These are phyloP conservation scores for Xylaria sp. DNA, from an alignment of 2,329 filamentous ascomycete species.

Conservation along the genomic window DNA sequence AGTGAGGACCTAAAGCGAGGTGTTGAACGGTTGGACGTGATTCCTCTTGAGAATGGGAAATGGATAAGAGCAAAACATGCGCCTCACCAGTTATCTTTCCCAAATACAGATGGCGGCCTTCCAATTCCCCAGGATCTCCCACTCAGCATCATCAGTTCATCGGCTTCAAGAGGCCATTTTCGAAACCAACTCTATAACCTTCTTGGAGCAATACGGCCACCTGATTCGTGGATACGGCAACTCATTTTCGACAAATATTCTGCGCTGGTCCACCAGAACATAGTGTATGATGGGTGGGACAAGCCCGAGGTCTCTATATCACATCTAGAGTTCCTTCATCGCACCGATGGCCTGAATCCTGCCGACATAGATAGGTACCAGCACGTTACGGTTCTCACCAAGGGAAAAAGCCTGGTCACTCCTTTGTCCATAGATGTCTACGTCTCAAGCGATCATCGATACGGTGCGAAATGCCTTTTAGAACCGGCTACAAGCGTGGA, in stretches of 20 bases:
- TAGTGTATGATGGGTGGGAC: background rate
- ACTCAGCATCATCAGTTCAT: background rate
- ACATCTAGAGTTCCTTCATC: slow-evolving; percentile 19
- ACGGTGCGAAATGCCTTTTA: slow-evolving; percentile 37
- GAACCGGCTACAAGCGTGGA: slow-evolving; percentile 14
- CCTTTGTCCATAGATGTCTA: slow-evolving; percentile 23
- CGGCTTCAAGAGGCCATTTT: background rate
- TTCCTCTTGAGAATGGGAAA: slow-evolving; percentile 38
- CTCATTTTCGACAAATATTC: slow-evolving; percentile 19
- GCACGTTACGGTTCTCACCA: background rate
- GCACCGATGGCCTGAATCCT: slow-evolving; percentile 19
- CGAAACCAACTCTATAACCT: slow-evolving; percentile 9
- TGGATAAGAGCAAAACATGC: slow-evolving; percentile 33
- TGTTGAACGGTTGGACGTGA: slow-evolving; percentile 30
- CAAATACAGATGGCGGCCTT: slow-evolving; percentile 16
- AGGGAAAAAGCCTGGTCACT: background rate
- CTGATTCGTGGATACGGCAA: slow-evolving; percentile 9
- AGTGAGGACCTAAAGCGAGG: background rate
- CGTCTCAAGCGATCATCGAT: slow-evolving; percentile 32
- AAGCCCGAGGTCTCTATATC: background rate
- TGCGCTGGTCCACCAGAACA: background rate
- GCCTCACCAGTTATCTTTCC: slow-evolving; percentile 29
- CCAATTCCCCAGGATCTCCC: slow-evolving; percentile 22
- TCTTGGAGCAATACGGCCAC: slow-evolving; percentile 8
- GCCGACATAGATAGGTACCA: slow-evolving; percentile 13